Evolutionary conservation across 495 filamentous ascomycete species (phyloP), one percentile per base, ranked within the genome.

Genomic region (Penicillium simplicissimum): DNA sequence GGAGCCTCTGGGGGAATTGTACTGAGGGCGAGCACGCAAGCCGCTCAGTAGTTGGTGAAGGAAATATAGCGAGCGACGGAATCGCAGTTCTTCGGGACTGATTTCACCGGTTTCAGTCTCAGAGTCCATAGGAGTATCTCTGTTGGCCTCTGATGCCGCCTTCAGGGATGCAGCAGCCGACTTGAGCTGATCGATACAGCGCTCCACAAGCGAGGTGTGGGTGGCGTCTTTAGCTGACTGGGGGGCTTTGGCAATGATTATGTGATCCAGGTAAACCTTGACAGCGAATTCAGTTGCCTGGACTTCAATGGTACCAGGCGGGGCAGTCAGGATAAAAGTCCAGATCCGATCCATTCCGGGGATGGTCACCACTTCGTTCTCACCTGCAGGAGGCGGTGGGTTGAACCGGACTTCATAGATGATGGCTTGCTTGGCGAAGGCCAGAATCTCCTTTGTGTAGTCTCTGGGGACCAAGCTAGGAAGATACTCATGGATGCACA

Each of bases 311-410:
- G 84, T 87, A 47, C 83, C 81, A n/a, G 81, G 77, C 4, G 85
- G 86, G 13, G 90, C 87, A 19, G 82, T 86, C 51, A 97, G 69
- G 17, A 94, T 87, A 67, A 96, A 86, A 15, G 84, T 85, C 94
- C 94, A 98, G 51, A 97, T 78, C 43, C 91, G 82, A 55, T 95
- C 90, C 52, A 90, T 81, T 9, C 88, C 89, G 17, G 82, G 77
- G 53, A 89, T 81, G 14, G 79, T 67, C 21, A 87, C 75, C 8
- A 82, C 69, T 33, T 79, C 75, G 59, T 82, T 71, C 36, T 81
- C 82, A 11, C 64, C 69, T 4, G 72, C 73, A 25, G 70, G 57
- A 4, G 69, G 59, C 9, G 75, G 71, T 4, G 76, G 74, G 21
- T 78, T 71, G 64, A 79, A 72, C n/a, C 78, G 74, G 31, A 77